Base-by-base conservation (phyloP, 2,329 filamentous ascomycete genomes). In the Xylaria sp. region DNA sequence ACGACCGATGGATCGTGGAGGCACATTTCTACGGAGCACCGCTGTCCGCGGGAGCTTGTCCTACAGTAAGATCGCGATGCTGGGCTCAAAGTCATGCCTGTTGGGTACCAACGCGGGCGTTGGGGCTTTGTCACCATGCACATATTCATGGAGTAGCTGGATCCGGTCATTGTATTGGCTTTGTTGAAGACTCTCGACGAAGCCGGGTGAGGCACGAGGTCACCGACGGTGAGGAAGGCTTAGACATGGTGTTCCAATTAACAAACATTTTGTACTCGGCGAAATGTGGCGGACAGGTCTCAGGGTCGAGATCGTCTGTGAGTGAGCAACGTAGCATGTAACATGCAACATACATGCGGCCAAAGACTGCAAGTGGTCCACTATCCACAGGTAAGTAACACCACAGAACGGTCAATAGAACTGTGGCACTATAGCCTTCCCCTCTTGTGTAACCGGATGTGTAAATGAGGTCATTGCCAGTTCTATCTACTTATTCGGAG, bases 71-170 rank as follows among this genome's bases (percentile, higher is more conserved):
- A 60, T 64, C 25, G 39, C 46, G 56, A 60, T 69, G 41, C 57
- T 50, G 28, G 63, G 56, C 50, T 55, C 41, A 53, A 50, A 55
- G 20, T 9, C 15, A 56, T 57, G 20, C 25, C 32, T 56, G 63
- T 70, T 65, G 61, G 67, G 65, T 67, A 70, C 65, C 67, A 67
- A 67, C 60, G 32, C 65, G 68, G 61, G 57, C 67, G 23, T 59
- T 56, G 60, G 62, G 45, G 48, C 65, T 50, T 50, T 52, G 67
- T 73, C 70, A 64, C 67, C 66, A 59, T 74, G 72, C 72, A 74
- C 63, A 68, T 52, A 30, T 12, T 41, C 32, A 12, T 58, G 18
- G 20, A 39, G 41, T 70, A 69, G 71, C 59, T 50, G 20, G 59
- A 70, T 67, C 55, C 61, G 70, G 28, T 20, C 41, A 62, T 20